Conservation (phyloP, 1,284 basidiomycete genomes). For the Pseudozyma flocculosa region DNA sequence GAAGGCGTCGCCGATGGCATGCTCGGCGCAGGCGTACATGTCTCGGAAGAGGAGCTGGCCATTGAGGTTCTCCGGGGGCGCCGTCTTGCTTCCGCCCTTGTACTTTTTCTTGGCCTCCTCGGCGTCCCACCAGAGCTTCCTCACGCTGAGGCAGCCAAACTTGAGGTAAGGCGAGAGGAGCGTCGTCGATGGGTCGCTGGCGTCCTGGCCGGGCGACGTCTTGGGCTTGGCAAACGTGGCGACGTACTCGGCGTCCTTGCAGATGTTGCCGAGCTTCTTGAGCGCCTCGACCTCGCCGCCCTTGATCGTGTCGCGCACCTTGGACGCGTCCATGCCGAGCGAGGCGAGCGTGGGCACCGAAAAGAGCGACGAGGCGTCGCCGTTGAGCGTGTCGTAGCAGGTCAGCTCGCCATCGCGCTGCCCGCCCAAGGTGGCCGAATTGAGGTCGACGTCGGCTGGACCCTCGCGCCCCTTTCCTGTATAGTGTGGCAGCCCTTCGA, state of each 20-base stretch:
- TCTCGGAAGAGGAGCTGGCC: conserved; percentile 61
- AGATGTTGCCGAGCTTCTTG: conserved; percentile 59
- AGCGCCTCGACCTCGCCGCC: conserved; percentile 63
- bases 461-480: conserved; percentile 29
- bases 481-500: conserved; percentile 42
- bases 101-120: conserved; percentile 39
- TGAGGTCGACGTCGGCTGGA: conserved; percentile 32
- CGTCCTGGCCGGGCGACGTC: conserved; percentile 50
- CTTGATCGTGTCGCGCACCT: conserved; percentile 57
- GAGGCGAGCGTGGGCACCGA: conserved; percentile 62
- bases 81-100: conserved; percentile 38
- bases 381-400: conserved; percentile 59
- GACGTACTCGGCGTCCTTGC: conserved; percentile 58
- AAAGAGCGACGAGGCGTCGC: conserved; percentile 59
- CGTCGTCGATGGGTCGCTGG: conserved; percentile 51
- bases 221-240: conserved; percentile 63
- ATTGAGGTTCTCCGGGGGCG: conserved; percentile 37
- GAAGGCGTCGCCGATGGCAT: conserved; percentile 59
- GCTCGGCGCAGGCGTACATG: conserved; percentile 62
- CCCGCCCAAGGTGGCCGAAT: conserved; percentile 35
- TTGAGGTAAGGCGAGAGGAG: conserved; percentile 62
- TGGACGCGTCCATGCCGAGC: conserved; percentile 59
- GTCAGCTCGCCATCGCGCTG: conserved; percentile 38
- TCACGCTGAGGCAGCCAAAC: conserved; percentile 62
- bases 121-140: conserved; percentile 43